Base-by-base conservation (phyloP, 2,329 filamentous ascomycete species). In the Colletotrichum brevisporum region DNA sequence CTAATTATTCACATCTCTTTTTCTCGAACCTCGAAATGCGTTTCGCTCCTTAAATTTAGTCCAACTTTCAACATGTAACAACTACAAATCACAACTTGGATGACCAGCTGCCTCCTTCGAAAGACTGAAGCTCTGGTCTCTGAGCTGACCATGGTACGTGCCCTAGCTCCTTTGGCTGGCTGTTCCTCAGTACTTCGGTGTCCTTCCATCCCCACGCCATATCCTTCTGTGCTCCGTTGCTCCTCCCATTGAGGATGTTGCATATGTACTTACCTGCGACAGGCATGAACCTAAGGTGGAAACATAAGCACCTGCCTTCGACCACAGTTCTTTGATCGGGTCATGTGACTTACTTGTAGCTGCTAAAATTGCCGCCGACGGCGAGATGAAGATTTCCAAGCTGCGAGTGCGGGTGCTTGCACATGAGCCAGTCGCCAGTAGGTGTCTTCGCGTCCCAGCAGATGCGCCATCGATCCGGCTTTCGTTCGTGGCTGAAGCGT, bases 401-500 rank as follows among this genome's bases (percentile, higher is more conserved):
- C 2, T 57, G 26, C 6, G 45, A 45, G 24, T 63, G 18, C 10
- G 58, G 58, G 27, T 67, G 64, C 12, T 16, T 45, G 15, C 45
- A 67, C 2, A 67, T n/a, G 8, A 63, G 58, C 64, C 64, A 67
- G 18, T 67, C 64, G 2, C 59, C 58, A 2, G 64, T 67, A 3
- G 64, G 64, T 1, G 52, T 67, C 13, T 16, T 31, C 6, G 64
- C 58, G 39, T 67, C 64, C 64, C 64, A 67, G 21, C 64, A 67
- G 8, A 55, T 31, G 6, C 64, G 52, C 58, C 58, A 67, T 43
- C 47, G 51, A 21, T 52, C 45, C 9, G 58, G 58, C 2, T 12
- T 47, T 10, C 59, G 52, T 10, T 12, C 10, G 4, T 5, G 18
- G 3, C 26, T 13, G 39, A 67, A 50, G 3, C 21, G 15, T 6